Base-by-base conservation (phyloP, 371 early-diverging fungal species). In the Mucor saturninus region DNA sequence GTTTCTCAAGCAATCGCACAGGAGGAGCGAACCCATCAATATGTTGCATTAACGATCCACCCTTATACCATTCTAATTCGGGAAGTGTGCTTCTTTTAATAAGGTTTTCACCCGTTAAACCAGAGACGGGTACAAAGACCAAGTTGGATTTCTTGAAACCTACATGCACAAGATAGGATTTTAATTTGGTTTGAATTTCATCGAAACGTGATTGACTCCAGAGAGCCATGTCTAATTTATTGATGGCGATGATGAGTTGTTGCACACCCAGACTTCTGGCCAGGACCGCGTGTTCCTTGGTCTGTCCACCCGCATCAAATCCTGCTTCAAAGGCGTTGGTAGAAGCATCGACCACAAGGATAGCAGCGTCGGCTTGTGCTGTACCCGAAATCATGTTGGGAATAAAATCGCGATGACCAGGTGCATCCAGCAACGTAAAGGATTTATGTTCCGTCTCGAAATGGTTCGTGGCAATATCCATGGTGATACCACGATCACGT, bases 331-430 rank as follows among this genome's bases (percentile, higher is more conserved):
- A 99, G 61, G 92, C 98, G 29, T 97, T 97, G 2, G 82, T 86
- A 0, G 91, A 81, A 5, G 97, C 90, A 74, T 96, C 97, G 4
- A 99, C 91, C 3, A 99, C 99, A 26, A 99, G 80, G 8, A 99
- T 83, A 2, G 98, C 99, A 13, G 89, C 96, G 82, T 98, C 98
- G 0, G 98, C 98, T 62, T 97, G 99, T 28, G 94, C 88, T 1
- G 99, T 97, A 8, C 99, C 99, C 2, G 91, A 90, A 60, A 99
- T 99, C 99, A 99, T 99, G 72, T 96, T 96, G n/a, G 98, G 96
- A 49, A 99, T 92, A 77, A 98, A 99, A 77, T 98, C 97, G 50
- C 95, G 89, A 74, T 99, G 99, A 0, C 99, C 99, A 8, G 99
- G 99, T 0, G 99, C 97, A 77, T 98, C 99, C 60, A 98, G 65